A percentile compares a stretch with the other conserved stretches of the same genome.
Conservation (phyloP, 257 asterid genomes). For the Nemophila menziesii region DNA sequence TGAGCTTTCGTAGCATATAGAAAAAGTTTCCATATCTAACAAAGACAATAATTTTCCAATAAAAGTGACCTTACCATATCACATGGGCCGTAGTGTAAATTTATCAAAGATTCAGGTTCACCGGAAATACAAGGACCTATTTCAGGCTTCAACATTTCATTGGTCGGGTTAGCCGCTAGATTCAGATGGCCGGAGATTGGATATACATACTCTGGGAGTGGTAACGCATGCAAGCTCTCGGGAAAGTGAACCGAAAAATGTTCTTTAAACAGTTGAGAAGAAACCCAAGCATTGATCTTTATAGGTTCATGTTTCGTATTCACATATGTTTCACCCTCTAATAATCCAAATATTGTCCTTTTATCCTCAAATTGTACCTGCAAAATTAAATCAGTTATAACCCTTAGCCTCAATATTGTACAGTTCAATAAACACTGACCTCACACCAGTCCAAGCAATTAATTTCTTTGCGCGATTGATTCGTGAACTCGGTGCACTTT, state of each 20-base stretch:
- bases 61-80: no score
- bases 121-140: constrained; percentile 77
- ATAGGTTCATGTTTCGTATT: constrained; percentile 42
- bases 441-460: no score
- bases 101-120: constrained; percentile 66
- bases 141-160: constrained; percentile 48
- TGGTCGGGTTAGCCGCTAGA: constrained; percentile 58
- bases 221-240: constrained; percentile 59
- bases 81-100: constrained; percentile 63
- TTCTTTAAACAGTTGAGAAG: constrained; percentile 61
- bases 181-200: constrained; percentile 75
- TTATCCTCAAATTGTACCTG: constrained; percentile 75
- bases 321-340: constrained; percentile 58
- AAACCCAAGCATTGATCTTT: constrained; percentile 72
- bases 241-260: constrained; percentile 70
- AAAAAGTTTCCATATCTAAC: no score
- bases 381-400: no score
- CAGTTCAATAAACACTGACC: no score
- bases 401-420: no score
- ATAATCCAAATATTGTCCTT: constrained; percentile 66
- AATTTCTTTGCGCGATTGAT: constrained; percentile 22
- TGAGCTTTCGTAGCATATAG: constrained; percentile 72
- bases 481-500: no score
- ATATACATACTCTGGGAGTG: constrained; percentile 74
- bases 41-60: no score